Evolutionary conservation across 768 basidiomycete species (phyloP), one percentile per base, ranked within the genome.

Genomic region (Arthromyces matolae): DNA sequence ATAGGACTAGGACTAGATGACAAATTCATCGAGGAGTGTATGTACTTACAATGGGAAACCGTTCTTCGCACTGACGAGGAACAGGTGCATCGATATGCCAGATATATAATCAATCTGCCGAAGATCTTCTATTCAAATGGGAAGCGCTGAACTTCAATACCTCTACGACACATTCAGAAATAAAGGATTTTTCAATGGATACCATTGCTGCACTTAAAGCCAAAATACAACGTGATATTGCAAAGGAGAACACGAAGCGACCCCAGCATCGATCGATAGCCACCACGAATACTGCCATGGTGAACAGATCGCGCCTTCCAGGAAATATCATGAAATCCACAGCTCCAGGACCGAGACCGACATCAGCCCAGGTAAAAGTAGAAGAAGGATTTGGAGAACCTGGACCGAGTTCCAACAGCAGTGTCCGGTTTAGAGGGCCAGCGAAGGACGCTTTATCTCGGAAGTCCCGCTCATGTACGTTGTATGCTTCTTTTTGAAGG

Each of bases 81-180:
- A 29, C 57, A 89, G 87, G 86, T 54, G 71, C 76, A 25, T 71
- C 72, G 20, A 71, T 89, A 50, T 90, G 88, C 61, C 70, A 76
- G 60, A 77, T 77, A 54, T 85, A 81, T 66, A 75, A 77, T 48
- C 28, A 84, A 31, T 54, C 67, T 24, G 72, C 81, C 18, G 72
- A 79, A 19, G 61, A 68, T 39, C 71, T 90, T 16, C 72, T 71
- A 32, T 89, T 71, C 64, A 89, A 88, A 61, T 81, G 83, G 73
- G 84, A 90, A 59, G 84, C 84, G 4, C 45, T 68, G 60, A 70
- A 72, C 57, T 70, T 72, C 52, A 66, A 51, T 5, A 45, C 67
- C 4, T 65, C 67, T 23, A 52, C 64, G 2, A 68, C 68, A 3
- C 60, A 58, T 18, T 71, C 72, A 1, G 66, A 69, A 44, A 65